Percentiles rank a stretch among this genome's conserved stretches.
Conservation (phyloP, 306 rosid genomes). For the Rosa multiflora region DNA sequence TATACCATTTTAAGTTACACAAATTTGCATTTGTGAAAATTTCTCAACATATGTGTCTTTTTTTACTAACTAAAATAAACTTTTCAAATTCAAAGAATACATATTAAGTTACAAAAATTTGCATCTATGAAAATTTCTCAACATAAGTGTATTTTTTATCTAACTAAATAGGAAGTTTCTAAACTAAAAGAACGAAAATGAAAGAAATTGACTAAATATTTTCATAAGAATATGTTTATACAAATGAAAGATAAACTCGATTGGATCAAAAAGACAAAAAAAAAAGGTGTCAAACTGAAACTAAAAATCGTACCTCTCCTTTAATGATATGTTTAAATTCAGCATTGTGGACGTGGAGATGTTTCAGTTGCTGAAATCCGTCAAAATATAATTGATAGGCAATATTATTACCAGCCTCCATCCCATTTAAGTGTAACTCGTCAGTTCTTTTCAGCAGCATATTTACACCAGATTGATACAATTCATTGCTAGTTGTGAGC, state of each 20-base stretch:
- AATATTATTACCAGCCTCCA: constrained; percentile 24
- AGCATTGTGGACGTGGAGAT: constrained; percentile 36
- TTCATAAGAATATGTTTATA: no score
- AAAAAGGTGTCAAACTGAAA: background rate
- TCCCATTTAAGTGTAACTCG: constrained; percentile 41
- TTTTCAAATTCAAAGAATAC: no score
- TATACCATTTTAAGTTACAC: no score
- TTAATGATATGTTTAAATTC: constrained; percentile 30
- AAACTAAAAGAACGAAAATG: no score
- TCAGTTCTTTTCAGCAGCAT: constrained; percentile 34
- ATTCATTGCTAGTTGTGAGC: constrained; percentile 22
- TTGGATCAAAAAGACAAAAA: background rate
- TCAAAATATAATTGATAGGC: constrained; percentile 27
- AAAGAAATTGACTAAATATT: no score
- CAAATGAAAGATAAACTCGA: background rate
- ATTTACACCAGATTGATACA: constrained; percentile 23
- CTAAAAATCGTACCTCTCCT: background rate
- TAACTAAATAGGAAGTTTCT: no score
- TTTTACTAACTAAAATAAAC: no score
- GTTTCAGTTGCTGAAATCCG: constrained; percentile 39
- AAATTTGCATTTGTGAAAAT: no score
- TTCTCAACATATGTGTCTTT: no score
- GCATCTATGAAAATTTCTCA: no score
- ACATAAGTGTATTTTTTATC: no score
- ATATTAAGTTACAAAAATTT: no score